Evolutionary conservation across 805 yeast species (phyloP).

Genomic region (Cyberlindnera euphorbiiphila): DNA sequence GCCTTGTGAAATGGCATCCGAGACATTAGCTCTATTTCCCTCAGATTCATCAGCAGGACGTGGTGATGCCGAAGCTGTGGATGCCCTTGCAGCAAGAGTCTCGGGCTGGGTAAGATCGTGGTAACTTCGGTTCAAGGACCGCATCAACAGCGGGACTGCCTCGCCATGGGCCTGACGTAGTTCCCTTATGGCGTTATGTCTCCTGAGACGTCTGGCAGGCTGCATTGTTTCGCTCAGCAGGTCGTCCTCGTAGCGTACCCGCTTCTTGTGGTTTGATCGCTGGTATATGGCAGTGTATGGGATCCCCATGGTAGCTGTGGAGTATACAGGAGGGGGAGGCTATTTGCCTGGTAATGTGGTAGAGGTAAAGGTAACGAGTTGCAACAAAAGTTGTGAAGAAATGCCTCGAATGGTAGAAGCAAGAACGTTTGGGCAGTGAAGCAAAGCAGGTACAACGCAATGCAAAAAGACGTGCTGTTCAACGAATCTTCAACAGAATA

Average conservation of each 20-base stretch:
- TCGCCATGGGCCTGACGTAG: constrained; percentile 5
- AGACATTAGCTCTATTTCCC: not conserved
- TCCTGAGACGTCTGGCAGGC: constrained; percentile 8
- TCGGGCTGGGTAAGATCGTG: too few relatives aligned
- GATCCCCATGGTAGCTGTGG: constrained; percentile 6
- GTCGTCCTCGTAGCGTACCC: constrained; percentile 12
- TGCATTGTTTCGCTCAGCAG: constrained; percentile 3
- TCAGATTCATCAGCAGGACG: too few relatives aligned
- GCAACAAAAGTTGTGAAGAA: not conserved
- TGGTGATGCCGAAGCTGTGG: too few relatives aligned
- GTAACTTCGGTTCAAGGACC: not conserved
- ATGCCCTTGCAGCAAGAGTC: not conserved
- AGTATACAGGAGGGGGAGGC: not conserved
- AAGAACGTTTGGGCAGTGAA: too few relatives aligned
- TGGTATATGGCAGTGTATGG: constrained; percentile 7
- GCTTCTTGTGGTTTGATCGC: constrained; percentile 4
- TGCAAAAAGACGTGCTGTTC: too few relatives aligned
- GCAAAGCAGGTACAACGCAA: too few relatives aligned
- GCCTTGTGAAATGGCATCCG: constrained; percentile 1
- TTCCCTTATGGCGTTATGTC: constrained; percentile 14
- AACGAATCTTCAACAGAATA: too few relatives aligned
- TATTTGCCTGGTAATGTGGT: not conserved
- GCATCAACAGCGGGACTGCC: constrained; percentile 3
- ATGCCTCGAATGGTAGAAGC: too few relatives aligned
- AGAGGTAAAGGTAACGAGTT: not conserved